phyloP scores from a whole-genome alignment of 148 eudicot genomes.

The Talinum fruticosum region DNA sequence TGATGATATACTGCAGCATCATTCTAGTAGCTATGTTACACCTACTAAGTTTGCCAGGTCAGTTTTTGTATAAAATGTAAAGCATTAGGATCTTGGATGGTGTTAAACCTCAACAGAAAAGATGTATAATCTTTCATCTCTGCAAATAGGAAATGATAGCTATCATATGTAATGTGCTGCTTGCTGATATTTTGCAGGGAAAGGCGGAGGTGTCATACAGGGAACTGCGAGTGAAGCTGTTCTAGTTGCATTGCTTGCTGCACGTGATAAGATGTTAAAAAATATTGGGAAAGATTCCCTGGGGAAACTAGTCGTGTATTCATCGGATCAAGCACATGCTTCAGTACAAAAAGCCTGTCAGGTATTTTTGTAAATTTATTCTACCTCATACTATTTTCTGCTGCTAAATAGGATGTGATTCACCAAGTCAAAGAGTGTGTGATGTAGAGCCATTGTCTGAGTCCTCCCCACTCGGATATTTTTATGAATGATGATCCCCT shows the following conservation, averaged over 20 bases:
- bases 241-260: constrained; percentile 82
- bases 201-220: constrained; percentile 95
- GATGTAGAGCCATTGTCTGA: too few species aligned
- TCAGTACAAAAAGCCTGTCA: constrained; percentile 83
- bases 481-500: too few species aligned
- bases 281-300: constrained; percentile 66
- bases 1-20: too few species aligned
- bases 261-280: constrained; percentile 77
- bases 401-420: not conserved
- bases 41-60: not conserved
- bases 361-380: constrained; percentile 34
- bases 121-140: not conserved
- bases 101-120: not conserved
- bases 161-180: not conserved
- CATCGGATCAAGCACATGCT: constrained; percentile 93
- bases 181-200: constrained; percentile 47
- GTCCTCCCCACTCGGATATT: too few species aligned
- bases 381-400: not conserved
- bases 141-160: not conserved
- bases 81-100: not conserved
- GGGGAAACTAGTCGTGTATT: constrained; percentile 72
- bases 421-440: too few species aligned
- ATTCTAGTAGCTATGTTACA: not conserved
- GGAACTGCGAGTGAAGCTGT: constrained; percentile 99
- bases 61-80: not conserved